Conservation (phyloP, 208 protist genomes). For the Porcisia hertigi region DNA sequence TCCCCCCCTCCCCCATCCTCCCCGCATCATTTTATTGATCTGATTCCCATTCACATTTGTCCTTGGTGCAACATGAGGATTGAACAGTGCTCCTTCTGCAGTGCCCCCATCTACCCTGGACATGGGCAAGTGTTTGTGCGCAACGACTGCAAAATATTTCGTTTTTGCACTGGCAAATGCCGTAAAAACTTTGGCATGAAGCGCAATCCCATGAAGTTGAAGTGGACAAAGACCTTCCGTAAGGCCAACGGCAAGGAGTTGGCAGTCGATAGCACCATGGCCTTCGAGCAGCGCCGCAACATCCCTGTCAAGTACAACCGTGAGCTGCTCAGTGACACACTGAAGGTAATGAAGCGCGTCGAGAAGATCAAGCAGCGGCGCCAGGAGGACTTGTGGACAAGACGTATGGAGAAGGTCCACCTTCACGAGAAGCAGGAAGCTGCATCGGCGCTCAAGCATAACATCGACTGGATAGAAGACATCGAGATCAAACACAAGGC, state of each 20-base stretch:
- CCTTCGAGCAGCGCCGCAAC: conserved; percentile 99
- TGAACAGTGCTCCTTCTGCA: conserved; percentile 99
- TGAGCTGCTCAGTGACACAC: conserved; percentile 95
- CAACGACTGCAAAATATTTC: conserved; percentile 97
- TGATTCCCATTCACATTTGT: neutral
- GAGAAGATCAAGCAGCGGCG: conserved; percentile 95
- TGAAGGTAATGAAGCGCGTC: conserved; percentile 98
- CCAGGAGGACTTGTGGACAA: conserved; percentile 93
- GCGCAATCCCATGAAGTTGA: conserved; percentile 98
- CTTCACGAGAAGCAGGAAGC: conserved; percentile 82
- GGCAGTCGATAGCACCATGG: conserved; percentile 97
- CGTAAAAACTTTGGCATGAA: conserved; percentile 99
- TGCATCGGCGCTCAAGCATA: conserved; percentile 89
- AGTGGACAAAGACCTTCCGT: conserved; percentile 99
- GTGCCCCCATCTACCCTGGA: conserved; percentile 97
- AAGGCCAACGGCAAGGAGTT: conserved; percentile 98
- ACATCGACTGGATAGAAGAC: conserved; percentile 94
- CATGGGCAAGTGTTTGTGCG: conserved; percentile 99
- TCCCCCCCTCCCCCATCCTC: conserved; percentile 3
- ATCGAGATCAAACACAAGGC: conserved; percentile 82
- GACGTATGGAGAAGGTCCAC: conserved; percentile 77
- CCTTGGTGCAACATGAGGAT: conserved; percentile 89
- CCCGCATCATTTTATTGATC: too few species aligned
- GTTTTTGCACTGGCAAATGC: conserved; percentile 99
- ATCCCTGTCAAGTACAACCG: conserved; percentile 99